These are phyloP conservation scores for Aspergillus mulundensis DNA, from an alignment of 495 filamentous ascomycete genomes.

Conservation along the genomic window DNA sequence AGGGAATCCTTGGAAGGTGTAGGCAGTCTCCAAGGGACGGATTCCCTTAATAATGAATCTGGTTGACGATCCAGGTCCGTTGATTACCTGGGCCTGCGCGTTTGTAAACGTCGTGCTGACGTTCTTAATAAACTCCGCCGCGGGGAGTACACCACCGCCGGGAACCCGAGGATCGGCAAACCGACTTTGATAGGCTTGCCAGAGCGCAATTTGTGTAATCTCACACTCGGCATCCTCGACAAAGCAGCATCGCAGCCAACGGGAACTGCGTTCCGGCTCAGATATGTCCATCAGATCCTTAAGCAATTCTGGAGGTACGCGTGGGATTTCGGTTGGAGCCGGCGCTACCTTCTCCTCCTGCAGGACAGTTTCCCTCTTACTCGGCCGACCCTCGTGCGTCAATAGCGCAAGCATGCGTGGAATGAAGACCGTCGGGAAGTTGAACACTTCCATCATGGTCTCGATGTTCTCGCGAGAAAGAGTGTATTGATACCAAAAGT, in stretches of 20 bases:
- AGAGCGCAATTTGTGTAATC: constrained; percentile 93
- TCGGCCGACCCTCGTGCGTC: constrained; percentile 55
- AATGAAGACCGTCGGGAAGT: constrained; percentile 62
- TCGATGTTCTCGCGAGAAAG: constrained; percentile 82
- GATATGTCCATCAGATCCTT: constrained; percentile 67
- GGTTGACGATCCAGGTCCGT: constrained; percentile 47
- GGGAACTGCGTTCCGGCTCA: constrained; percentile 82
- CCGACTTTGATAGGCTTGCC: constrained; percentile 90
- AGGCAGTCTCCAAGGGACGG: constrained; percentile 66
- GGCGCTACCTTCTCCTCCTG: constrained; percentile 46
- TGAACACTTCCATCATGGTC: constrained; percentile 54
- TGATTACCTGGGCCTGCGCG: constrained; percentile 79
- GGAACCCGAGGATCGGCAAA: constrained; percentile 54
- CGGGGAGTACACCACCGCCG: constrained; percentile 64
- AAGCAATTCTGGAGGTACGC: constrained; percentile 71
- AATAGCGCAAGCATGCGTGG: constrained; percentile 73
- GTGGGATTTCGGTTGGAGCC: constrained; percentile 61
- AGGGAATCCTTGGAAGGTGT: constrained; percentile 60
- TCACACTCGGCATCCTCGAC: constrained; percentile 78
- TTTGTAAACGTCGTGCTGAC: constrained; percentile 74
- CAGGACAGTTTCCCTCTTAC: constrained; percentile 38
- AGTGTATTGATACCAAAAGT: constrained; percentile 95
- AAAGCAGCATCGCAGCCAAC: constrained; percentile 67
- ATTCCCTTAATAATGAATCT: constrained; percentile 96
- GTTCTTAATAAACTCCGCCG: constrained; percentile 96